These are phyloP conservation scores for Cryptomeria japonica DNA, from an alignment of 75 land plant species.

Conservation along the genomic window DNA sequence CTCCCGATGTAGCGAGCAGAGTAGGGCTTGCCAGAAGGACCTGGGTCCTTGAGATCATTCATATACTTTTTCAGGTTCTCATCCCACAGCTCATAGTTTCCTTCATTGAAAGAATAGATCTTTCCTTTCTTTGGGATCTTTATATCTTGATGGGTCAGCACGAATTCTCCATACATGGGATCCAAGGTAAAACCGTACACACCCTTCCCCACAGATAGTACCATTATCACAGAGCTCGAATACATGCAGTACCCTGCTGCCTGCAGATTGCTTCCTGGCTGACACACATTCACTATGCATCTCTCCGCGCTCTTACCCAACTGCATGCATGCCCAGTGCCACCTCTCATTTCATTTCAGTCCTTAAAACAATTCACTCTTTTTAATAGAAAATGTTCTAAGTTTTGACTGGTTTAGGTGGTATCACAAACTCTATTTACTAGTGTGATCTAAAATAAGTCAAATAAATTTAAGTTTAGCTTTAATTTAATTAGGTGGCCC, in stretches of 20 bases:
- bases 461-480: too few relatives aligned
- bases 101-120: conserved; percentile 93
- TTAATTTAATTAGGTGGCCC: too few relatives aligned
- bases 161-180: conserved; percentile 90
- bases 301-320: conserved; percentile 46
- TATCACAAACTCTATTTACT: too few relatives aligned
- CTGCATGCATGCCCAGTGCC: conserved; percentile 40
- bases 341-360: neutral
- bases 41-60: conserved; percentile 80
- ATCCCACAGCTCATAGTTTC: conserved; percentile 96
- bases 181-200: conserved; percentile 87
- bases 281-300: conserved; percentile 87
- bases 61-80: conserved; percentile 84
- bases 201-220: conserved; percentile 77
- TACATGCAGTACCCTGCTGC: conserved; percentile 99
- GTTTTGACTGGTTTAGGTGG: too few relatives aligned
- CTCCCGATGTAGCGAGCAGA: conserved; percentile 94
- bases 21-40: conserved; percentile 72
- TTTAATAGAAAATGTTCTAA: too few relatives aligned
- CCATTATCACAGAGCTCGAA: conserved; percentile 89
- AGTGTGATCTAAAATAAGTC: too few relatives aligned
- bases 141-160: conserved; percentile 75
- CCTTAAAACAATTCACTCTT: too few relatives aligned
- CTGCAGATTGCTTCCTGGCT: conserved; percentile 85
- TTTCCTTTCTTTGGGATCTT: conserved; percentile 78